Evolutionary conservation across 768 basidiomycete species (phyloP).

Genomic region (Wakefieldia striispora): DNA sequence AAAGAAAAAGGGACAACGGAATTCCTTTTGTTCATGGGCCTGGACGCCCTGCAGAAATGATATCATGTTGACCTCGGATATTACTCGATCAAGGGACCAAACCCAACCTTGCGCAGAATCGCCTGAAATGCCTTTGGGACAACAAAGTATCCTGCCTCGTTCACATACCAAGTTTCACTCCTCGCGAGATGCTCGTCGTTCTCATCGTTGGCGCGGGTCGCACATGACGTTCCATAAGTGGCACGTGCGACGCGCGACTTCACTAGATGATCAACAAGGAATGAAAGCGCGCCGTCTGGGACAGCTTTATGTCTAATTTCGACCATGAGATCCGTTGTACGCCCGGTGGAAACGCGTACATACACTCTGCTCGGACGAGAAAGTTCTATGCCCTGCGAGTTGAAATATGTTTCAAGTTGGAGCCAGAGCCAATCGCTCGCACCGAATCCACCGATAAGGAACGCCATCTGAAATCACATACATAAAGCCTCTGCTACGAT

Average conservation of each 20-base stretch:
- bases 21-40: conserved; percentile 11
- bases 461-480: conserved; percentile 18
- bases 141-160: neutral
- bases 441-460: conserved; percentile 53
- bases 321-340: neutral
- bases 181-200: conserved; percentile 11
- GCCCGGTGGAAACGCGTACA: conserved; percentile 29
- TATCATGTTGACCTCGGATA: neutral
- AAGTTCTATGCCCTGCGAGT: conserved; percentile 36
- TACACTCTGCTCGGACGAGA: conserved; percentile 46
- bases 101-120: conserved; percentile 9
- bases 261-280: conserved; percentile 43
- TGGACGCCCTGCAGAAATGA: conserved; percentile 6
- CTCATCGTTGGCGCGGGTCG: neutral
- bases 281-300: conserved; percentile 44
- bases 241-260: conserved; percentile 41
- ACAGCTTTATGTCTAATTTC: conserved; percentile 42
- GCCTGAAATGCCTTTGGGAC: conserved; percentile 5
- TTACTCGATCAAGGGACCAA: neutral
- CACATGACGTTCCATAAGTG: conserved; percentile 55
- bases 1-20: conserved; percentile 8
- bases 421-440: conserved; percentile 45
- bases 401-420: conserved; percentile 36
- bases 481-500: neutral
- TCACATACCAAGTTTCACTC: conserved; percentile 2